These are phyloP conservation scores for Brasilioporus rufonigricans DNA, from an alignment of 768 basidiomycete genomes.

Conservation along the genomic window DNA sequence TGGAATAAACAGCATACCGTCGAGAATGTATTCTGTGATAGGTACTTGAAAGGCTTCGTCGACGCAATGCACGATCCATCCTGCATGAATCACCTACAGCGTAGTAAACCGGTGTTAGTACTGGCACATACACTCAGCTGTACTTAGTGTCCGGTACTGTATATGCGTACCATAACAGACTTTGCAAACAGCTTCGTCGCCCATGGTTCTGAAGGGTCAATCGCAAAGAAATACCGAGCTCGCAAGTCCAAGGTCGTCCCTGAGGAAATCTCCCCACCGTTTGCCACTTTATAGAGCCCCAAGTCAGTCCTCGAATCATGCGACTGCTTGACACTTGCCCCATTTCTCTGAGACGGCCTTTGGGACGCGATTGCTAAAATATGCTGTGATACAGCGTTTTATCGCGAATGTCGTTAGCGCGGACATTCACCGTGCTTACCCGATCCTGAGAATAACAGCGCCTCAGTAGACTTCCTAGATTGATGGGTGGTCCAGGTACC, in stretches of 20 bases:
- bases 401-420: neutral
- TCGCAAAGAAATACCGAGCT: slow-evolving; percentile 32
- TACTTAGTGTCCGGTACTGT: neutral
- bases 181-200: slow-evolving; percentile 24
- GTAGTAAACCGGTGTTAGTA: neutral
- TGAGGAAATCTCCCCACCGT: slow-evolving; percentile 24
- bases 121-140: slow-evolving; percentile 10
- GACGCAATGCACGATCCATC: slow-evolving; percentile 31
- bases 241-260: slow-evolving; percentile 9
- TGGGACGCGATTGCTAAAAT: slow-evolving; percentile 29
- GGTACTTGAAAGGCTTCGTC: slow-evolving; percentile 25
- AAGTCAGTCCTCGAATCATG: neutral
- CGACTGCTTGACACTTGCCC: slow-evolving; percentile 14
- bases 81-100: slow-evolving; percentile 29
- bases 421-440: slow-evolving; percentile 9
- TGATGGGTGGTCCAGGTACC: neutral
- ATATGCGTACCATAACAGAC: slow-evolving; percentile 28
- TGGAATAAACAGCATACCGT: slow-evolving; percentile 29
- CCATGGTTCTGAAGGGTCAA: slow-evolving; percentile 27
- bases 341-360: slow-evolving; percentile 19
- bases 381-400: slow-evolving; percentile 16
- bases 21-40: slow-evolving; percentile 29
- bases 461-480: neutral
- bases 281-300: slow-evolving; percentile 11
- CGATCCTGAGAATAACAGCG: slow-evolving; percentile 21